These are phyloP conservation scores for Heliamphora ciliata DNA, from an alignment of 179 eudicot species.

Conservation along the genomic window DNA sequence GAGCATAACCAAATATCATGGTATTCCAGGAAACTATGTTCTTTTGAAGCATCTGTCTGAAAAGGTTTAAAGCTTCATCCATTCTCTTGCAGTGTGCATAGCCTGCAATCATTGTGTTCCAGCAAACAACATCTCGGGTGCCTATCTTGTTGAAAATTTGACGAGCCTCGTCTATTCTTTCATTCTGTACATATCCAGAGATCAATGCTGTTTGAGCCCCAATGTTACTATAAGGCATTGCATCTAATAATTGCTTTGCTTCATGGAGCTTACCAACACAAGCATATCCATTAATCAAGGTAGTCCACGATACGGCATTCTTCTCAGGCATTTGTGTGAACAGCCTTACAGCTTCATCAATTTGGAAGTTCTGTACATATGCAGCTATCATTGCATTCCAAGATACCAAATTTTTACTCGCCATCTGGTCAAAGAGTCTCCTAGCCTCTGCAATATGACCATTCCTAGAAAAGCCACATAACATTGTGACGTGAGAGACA, in stretches of 20 bases:
- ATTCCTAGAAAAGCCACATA: conserved; percentile 20
- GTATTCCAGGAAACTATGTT: conserved; percentile 25
- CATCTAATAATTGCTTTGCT: conserved; percentile 21
- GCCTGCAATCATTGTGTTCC: conserved; percentile 29
- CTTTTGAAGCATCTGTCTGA: conserved; percentile 16
- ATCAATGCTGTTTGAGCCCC: conserved; percentile 27
- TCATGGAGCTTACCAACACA: conserved; percentile 17
- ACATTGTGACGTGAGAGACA: conserved; percentile 21
- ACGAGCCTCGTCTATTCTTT: conserved; percentile 16
- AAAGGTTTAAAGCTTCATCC: conserved; percentile 20
- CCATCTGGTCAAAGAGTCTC: conserved; percentile 18
- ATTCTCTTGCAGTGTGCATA: conserved; percentile 19
- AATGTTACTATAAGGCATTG: conserved; percentile 21
- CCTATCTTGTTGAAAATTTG: conserved; percentile 17
- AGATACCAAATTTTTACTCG: conserved; percentile 14
- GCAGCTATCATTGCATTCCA: conserved; percentile 25
- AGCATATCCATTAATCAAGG: conserved; percentile 22
- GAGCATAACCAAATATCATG: conserved; percentile 22
- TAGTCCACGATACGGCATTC: conserved; percentile 25
- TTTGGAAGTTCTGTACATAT: conserved; percentile 19
- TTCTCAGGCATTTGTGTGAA: conserved; percentile 23
- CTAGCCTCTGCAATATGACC: conserved; percentile 17
- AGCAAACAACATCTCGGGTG: conserved; percentile 18
- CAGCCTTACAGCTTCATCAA: conserved; percentile 21
- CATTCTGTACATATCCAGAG: conserved; percentile 18